Conservation (phyloP, 2,329 filamentous ascomycete genomes). For the Trichoderma lentiforme region DNA sequence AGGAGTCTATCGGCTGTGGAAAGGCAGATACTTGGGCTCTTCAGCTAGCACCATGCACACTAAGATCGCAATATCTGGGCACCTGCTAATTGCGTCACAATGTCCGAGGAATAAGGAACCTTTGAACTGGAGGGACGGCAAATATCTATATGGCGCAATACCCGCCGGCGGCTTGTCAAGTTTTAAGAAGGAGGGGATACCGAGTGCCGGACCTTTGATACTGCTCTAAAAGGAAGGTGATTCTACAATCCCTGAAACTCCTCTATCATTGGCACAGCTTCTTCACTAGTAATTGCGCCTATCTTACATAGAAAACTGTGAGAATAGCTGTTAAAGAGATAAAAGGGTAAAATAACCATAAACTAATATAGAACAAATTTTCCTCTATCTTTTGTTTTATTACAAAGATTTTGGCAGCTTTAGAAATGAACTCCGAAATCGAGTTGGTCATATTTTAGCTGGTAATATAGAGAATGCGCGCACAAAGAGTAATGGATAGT, state of each 20-base stretch:
- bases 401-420: no score
- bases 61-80: neutral
- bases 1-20: neutral
- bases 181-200: slow-evolving; percentile 2
- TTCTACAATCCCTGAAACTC: neutral
- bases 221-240: neutral
- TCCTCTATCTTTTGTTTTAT: no score
- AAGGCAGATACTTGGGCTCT: neutral
- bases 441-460: no score
- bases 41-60: neutral
- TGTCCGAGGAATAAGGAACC: slow-evolving; percentile 2
- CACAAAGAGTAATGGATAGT: no score
- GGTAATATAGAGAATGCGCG: no score
- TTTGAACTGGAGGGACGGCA: neutral
- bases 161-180: neutral
- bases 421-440: no score
- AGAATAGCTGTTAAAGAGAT: no score
- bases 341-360: no score
- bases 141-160: neutral
- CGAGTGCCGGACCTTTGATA: neutral
- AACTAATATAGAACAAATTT: no score
- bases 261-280: no score
- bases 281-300: no score
- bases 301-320: no score
- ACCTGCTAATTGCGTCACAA: slow-evolving; percentile 6